Base-by-base conservation (phyloP, 495 filamentous ascomycete species). In the Delitschia confertaspora region DNA sequence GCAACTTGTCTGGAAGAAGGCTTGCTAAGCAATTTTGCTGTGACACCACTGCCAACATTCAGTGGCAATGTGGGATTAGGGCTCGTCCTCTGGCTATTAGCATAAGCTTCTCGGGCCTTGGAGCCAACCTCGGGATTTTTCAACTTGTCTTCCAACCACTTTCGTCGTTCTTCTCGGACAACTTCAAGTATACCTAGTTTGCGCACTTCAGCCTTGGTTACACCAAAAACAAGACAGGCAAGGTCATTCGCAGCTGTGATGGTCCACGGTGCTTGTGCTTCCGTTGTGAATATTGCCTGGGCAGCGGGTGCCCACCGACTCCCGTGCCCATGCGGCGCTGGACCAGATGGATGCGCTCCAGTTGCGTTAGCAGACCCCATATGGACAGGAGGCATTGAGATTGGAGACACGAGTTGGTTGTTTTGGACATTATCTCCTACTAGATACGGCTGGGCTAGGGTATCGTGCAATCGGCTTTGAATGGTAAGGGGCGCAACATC, bases 241-340 rank as follows among this genome's bases (percentile, higher is more conserved):
- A 98, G 70, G 61, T 98, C 91, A 57, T 98, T 98, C n/a, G 91
- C 93, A 6, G 89, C 82, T 33, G 94, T 69, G 42, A 98, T 95
- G 2, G 89, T 96, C 84, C 87, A 98, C 3, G 91, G 93, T 7
- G 82, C 71, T 32, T 80, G 72, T 32, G 84, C 73, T 62, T 93
- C 84, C 11, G 91, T 98, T 13, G 89, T 88, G 57, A 98, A 98
- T 37, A 98, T 93, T 27, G 91, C 91, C 65, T 98, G 93, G 13
- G 87, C 83, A 21, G 88, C 83, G 6, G 88, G 88, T 6, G 82
- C 82, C 79, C 82, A 94, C 58, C 93, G 81, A 58, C 79, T 89
- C 44, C 85, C 77, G 64, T 95, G 88, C 17, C 83, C 84, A 30
- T 66, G 64, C 6, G 63, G 63, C 8, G 58, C 59, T 20, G 57